phyloP scores from a whole-genome alignment of 129 eudicot genomes.

The Escallonia rubra region DNA sequence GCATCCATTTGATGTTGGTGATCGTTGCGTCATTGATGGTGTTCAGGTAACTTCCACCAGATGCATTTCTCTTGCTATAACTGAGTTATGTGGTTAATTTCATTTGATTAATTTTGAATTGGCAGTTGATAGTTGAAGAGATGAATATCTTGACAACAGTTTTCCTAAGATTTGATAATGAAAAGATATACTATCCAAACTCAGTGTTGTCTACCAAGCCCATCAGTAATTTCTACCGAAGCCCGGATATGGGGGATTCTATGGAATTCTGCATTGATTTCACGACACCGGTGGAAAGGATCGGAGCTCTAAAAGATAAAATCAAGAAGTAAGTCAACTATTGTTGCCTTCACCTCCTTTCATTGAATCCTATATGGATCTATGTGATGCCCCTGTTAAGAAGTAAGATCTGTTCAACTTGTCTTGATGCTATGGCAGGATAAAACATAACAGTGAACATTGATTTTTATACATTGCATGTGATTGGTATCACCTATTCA shows the following conservation, averaged over 20 bases:
- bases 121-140: slow-evolving; percentile 89
- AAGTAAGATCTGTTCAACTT: neutral
- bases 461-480: too few relatives aligned
- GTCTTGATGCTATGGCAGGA: too few relatives aligned
- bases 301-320: slow-evolving; percentile 62
- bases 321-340: slow-evolving; percentile 49
- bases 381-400: neutral
- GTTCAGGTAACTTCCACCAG: slow-evolving; percentile 42
- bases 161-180: slow-evolving; percentile 71
- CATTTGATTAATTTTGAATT: slow-evolving; percentile 7
- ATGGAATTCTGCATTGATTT: slow-evolving; percentile 78
- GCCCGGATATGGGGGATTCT: slow-evolving; percentile 85
- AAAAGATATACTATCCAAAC: slow-evolving; percentile 80
- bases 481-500: too few relatives aligned
- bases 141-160: slow-evolving; percentile 87
- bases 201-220: slow-evolving; percentile 74
- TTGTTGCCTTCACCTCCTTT: neutral
- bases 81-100: neutral
- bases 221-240: slow-evolving; percentile 83
- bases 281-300: slow-evolving; percentile 63
- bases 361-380: too few relatives aligned
- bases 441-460: too few relatives aligned
- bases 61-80: neutral
- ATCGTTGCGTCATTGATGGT: slow-evolving; percentile 83
- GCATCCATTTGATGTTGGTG: slow-evolving; percentile 99